Base-by-base conservation (phyloP, 441 rosid species). In the Syzygium malaccense region DNA sequence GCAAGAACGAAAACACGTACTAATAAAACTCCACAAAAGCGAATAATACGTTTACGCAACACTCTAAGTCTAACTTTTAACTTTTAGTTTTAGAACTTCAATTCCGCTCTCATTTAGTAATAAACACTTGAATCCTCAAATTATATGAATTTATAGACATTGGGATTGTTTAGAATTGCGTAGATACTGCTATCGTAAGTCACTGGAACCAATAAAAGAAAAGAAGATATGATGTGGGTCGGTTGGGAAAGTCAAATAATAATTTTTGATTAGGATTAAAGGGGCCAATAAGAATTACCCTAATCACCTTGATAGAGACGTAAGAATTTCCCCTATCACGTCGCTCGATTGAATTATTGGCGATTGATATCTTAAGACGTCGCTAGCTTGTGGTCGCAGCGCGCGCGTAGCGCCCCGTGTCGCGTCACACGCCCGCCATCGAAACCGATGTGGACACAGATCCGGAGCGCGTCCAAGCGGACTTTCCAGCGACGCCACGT, bases 101-200 rank as follows among this genome's bases (percentile, higher is more conserved):
- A 45, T 45, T 45, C 48, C 48, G 48, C 48, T 45, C 48, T 45
- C 48, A 45, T 45, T 45, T 45, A 8, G 48, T 45, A 45, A 45
- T 45, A 45, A 45, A 45, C 48, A 45, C 48, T 45, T 45, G 48
- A 45, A 45, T 45, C 48, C 48, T 45, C 48, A 7, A 45, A 45
- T 45, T 45, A 45, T 9, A 45, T 7, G 48, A 45, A 45, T 7
- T 45, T 45, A 45, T 7, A 1, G 48, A 45, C 48, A 45, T 45
- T 45, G 48, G 19, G 17, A 14, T 13, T 0, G 5, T 8, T 6
- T 6, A 33, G 33, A 62, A 30, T n/a, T 4, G 0, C 10, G 30
- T n/a, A 14, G 1, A 14, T 3, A 62, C 33, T 2, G 14, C n/a
- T 6, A n/a, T 3, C 1, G 19, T 62, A 62, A 62, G n/a, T n/a